Evolutionary conservation across 176 grass and related monocot genomes (phyloP).

Genomic region (Eleusine indica): DNA sequence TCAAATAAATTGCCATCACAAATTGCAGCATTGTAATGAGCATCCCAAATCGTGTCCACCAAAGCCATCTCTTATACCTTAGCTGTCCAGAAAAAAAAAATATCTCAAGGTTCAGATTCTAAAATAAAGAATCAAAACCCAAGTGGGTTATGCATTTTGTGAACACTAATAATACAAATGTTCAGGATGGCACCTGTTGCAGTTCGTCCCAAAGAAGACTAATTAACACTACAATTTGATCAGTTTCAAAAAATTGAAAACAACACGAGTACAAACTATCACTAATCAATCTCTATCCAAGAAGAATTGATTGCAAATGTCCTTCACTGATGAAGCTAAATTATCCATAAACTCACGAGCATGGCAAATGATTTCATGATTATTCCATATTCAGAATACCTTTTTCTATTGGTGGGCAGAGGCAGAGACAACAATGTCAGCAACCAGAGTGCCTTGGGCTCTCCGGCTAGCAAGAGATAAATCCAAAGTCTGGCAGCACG

Average conservation of each 20-base stretch:
- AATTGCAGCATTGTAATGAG: constrained; percentile 71
- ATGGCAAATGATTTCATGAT: background rate
- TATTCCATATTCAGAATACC: background rate
- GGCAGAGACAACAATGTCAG: constrained; percentile 24
- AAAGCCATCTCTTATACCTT: constrained; percentile 89
- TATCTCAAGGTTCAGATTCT: constrained; percentile 24
- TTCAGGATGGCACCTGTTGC: background rate
- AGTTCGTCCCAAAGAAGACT: background rate
- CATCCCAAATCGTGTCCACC: constrained; percentile 89
- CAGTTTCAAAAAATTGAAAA: background rate
- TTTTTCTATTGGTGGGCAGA: constrained; percentile 12
- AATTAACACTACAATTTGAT: background rate
- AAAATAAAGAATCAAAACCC: background rate
- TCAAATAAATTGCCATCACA: constrained; percentile 69
- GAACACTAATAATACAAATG: background rate
- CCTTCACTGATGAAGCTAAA: background rate
- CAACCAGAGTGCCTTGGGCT: constrained; percentile 3
- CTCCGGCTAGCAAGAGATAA: constrained; percentile 30
- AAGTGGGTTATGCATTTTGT: background rate
- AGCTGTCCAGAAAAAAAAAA: constrained; percentile 52
- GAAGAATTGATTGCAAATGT: background rate
- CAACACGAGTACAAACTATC: background rate
- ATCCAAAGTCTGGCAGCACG: constrained; percentile 32
- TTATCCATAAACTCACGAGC: background rate
- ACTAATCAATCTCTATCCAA: background rate